These are phyloP conservation scores for Cornus kousa DNA, from an alignment of 148 eudicot species.

Conservation along the genomic window DNA sequence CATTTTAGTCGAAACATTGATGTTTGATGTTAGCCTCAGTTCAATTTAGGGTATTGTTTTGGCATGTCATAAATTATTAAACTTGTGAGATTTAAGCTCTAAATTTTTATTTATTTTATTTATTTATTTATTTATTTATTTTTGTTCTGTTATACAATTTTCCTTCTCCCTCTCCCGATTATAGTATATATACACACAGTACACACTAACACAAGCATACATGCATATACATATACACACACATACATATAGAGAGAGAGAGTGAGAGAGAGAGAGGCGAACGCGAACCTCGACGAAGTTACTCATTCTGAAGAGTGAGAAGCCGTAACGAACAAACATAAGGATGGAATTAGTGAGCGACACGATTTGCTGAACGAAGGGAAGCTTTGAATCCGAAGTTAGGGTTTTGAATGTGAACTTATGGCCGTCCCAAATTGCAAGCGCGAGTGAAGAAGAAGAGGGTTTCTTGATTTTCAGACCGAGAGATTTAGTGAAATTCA, in stretches of 20 bases:
- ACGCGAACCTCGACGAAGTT: slow-evolving; percentile 59
- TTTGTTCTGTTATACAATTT: too few species aligned
- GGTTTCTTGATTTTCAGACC: slow-evolving; percentile 29
- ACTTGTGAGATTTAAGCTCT: too few species aligned
- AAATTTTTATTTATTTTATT: too few species aligned
- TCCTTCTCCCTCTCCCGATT: too few species aligned
- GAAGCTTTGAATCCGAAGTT: slow-evolving; percentile 26
- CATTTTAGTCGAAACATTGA: too few species aligned
- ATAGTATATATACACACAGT: too few species aligned
- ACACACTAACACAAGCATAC: not conserved
- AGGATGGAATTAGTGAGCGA: slow-evolving; percentile 40
- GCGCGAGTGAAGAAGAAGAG: slow-evolving; percentile 22
- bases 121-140: too few species aligned
- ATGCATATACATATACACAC: not conserved
- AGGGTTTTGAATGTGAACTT: slow-evolving; percentile 56
- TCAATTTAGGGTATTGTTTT: too few species aligned
- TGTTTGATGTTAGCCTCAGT: too few species aligned
- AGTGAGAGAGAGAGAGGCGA: not conserved
- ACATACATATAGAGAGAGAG: not conserved
- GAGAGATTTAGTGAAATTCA: slow-evolving; percentile 40
- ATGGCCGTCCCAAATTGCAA: slow-evolving; percentile 82
- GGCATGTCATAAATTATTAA: too few species aligned
- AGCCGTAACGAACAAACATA: slow-evolving; percentile 65
- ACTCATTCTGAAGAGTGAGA: slow-evolving; percentile 67
- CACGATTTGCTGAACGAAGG: slow-evolving; percentile 36